Percentiles rank a stretch among this genome's conserved stretches.
Evolutionary conservation across 176 grass and related monocot species (phyloP).

Genomic region (Phoenix roebelenii): DNA sequence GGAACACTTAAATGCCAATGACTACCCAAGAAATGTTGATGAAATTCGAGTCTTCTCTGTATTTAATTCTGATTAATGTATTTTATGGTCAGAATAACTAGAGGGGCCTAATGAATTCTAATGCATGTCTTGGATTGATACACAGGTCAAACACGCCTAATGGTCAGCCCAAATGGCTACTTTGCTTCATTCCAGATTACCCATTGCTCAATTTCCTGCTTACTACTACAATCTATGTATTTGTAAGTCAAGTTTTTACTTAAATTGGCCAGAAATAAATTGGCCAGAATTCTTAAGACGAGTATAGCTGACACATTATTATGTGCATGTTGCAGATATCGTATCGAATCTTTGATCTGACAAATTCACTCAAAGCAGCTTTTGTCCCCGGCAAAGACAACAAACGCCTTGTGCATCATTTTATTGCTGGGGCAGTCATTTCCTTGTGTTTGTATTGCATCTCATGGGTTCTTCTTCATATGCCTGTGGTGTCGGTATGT

Average conservation of each 20-base stretch:
- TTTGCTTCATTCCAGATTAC: slow-evolving; percentile 59
- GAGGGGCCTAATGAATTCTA: neutral
- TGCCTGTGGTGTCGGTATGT: slow-evolving; percentile 2
- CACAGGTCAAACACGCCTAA: slow-evolving; percentile 63
- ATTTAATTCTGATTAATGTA: no score
- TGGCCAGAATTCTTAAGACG: no score
- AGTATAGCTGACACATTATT: neutral
- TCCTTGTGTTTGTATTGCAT: slow-evolving; percentile 8
- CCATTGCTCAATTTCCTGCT: slow-evolving; percentile 76
- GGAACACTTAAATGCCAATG: no score
- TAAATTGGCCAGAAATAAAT: neutral
- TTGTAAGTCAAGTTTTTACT: slow-evolving; percentile 36
- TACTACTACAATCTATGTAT: slow-evolving; percentile 41
- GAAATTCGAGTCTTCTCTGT: no score
- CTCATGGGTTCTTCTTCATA: slow-evolving; percentile 11
- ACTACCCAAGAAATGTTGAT: no score
- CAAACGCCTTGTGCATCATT: slow-evolving; percentile 12
- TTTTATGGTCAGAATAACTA: no score
- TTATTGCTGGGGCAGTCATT: neutral
- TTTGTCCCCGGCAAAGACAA: slow-evolving; percentile 11
- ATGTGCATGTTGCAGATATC: slow-evolving; percentile 9
- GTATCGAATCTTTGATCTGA: slow-evolving; percentile 22
- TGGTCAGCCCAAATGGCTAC: slow-evolving; percentile 78
- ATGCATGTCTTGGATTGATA: neutral
- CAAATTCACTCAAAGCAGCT: slow-evolving; percentile 12